These are phyloP conservation scores for Volvox reticuliferus DNA, from an alignment of 139 green algal species.

Conservation along the genomic window DNA sequence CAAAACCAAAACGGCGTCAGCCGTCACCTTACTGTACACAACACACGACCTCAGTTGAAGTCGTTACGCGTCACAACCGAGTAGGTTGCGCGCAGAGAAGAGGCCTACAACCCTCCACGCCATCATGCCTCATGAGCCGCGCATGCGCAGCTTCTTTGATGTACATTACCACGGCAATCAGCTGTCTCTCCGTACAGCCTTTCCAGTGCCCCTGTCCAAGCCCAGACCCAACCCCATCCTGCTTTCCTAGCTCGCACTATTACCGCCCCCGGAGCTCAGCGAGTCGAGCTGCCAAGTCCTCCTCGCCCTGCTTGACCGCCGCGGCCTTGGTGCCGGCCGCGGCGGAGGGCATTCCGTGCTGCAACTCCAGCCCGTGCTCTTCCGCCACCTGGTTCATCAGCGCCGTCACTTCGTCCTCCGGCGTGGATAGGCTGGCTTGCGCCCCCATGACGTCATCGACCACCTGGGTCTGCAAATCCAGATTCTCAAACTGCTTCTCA, in stretches of 20 bases:
- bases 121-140: too few relatives aligned
- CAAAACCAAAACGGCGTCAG: too few relatives aligned
- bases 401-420: constrained; percentile 93
- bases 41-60: too few relatives aligned
- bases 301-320: constrained; percentile 56
- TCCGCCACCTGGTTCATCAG: constrained; percentile 93
- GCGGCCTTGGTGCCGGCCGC: constrained; percentile 39
- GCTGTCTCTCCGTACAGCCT: too few relatives aligned
- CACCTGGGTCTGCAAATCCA: constrained; percentile 95
- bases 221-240: background rate
- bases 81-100: too few relatives aligned
- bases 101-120: too few relatives aligned
- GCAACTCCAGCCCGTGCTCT: constrained; percentile 91
- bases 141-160: too few relatives aligned
- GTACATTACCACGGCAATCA: too few relatives aligned
- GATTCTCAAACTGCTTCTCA: constrained; percentile 96
- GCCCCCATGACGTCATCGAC: constrained; percentile 93
- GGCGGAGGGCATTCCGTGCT: constrained; percentile 74
- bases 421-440: constrained; percentile 89
- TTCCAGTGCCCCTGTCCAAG: background rate
- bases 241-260: background rate
- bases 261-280: constrained; percentile 76
- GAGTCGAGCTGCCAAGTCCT: constrained; percentile 83
- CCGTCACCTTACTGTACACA: too few relatives aligned
- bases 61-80: too few relatives aligned